Conservation (phyloP, 2,329 filamentous ascomycete genomes). For the Neonectria hederae region DNA sequence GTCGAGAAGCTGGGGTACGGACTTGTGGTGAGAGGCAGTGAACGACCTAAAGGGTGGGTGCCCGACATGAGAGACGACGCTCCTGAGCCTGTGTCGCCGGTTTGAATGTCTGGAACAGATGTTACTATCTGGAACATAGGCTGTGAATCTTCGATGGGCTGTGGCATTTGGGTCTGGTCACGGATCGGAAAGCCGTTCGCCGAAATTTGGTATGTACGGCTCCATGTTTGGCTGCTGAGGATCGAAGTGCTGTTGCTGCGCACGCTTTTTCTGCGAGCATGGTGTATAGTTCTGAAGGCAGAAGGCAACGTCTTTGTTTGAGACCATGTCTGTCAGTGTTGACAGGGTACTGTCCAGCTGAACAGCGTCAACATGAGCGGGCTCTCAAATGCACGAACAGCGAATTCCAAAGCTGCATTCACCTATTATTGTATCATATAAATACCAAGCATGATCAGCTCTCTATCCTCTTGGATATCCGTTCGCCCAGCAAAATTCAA, state of each 20-base stretch:
- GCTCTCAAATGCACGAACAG: neutral
- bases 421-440: neutral
- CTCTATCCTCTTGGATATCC: neutral
- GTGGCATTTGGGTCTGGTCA: neutral
- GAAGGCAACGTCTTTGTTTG: neutral
- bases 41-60: slow-evolving; percentile 91
- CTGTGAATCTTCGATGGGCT: neutral
- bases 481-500: neutral
- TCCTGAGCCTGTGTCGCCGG: slow-evolving; percentile 43
- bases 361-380: neutral
- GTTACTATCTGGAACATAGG: neutral
- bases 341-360: neutral
- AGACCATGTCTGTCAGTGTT: neutral
- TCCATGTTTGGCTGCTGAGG: neutral
- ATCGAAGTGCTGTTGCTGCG: neutral
- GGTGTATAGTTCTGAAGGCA: neutral
- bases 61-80: slow-evolving; percentile 71
- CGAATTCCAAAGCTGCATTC: neutral
- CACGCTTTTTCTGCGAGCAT: neutral
- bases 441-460: neutral
- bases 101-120: neutral
- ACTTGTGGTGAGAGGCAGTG: slow-evolving; percentile 84
- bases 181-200: too few relatives aligned
- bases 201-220: neutral
- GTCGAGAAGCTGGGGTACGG: slow-evolving; percentile 93